phyloP scores from a whole-genome alignment of 352 stramenopile genomes.

The Globisporangium camurandrum region DNA sequence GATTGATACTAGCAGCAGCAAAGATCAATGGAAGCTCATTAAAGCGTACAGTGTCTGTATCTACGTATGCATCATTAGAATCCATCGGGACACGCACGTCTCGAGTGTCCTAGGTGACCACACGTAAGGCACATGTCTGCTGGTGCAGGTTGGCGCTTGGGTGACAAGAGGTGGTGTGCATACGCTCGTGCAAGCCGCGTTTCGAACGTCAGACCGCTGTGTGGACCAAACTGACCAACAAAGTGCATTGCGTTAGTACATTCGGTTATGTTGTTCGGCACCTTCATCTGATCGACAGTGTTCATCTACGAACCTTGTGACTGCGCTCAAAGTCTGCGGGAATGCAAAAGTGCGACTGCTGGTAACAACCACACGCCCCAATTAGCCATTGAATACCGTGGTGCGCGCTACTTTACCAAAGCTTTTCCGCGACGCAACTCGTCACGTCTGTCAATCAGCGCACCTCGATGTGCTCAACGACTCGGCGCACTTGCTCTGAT shows the following conservation, averaged over 20 bases:
- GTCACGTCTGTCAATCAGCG: neutral
- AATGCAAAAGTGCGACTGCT: neutral
- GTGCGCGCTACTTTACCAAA: neutral
- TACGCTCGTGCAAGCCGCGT: neutral
- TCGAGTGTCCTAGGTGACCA: neutral
- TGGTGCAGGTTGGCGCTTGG: neutral
- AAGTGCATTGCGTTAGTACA: too few relatives aligned
- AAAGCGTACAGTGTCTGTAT: neutral
- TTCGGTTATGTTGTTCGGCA: too few relatives aligned
- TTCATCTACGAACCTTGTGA: neutral
- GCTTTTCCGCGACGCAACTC: neutral
- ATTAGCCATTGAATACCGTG: neutral
- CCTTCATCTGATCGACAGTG: too few relatives aligned
- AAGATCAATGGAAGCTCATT: neutral
- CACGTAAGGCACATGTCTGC: neutral
- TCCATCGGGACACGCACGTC: neutral
- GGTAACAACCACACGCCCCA: neutral
- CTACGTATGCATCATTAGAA: neutral
- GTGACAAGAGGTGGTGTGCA: neutral
- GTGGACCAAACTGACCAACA: neutral
- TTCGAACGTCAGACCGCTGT: neutral
- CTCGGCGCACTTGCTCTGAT: neutral
- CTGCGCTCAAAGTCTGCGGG: neutral
- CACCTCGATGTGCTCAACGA: neutral
- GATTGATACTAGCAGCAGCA: neutral